These are phyloP conservation scores for Apiospora aurea DNA, from an alignment of 2,329 filamentous ascomycete genomes.

Conservation along the genomic window DNA sequence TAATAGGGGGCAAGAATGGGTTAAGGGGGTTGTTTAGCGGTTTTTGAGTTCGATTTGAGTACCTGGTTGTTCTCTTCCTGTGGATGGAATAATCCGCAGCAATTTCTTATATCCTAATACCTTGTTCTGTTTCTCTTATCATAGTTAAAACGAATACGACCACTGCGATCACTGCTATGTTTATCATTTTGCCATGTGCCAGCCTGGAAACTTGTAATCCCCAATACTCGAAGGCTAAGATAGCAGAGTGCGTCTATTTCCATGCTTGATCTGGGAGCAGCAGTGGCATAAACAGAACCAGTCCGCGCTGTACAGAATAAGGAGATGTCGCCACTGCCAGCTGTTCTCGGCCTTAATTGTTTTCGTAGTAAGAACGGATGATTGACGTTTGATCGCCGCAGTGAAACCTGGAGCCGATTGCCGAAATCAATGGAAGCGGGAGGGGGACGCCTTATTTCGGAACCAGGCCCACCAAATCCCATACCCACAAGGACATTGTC, in stretches of 20 bases:
- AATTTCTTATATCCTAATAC: slow-evolving; percentile 17
- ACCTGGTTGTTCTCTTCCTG: not conserved
- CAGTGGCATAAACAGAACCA: not conserved
- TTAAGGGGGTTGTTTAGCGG: not conserved
- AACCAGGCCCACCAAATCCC: not conserved
- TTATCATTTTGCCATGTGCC: too few relatives aligned
- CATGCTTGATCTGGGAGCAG: not conserved
- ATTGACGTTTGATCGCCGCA: slow-evolving; percentile 12
- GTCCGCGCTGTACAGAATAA: not conserved
- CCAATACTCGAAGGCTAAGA: not conserved
- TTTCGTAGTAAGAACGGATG: slow-evolving; percentile 1
- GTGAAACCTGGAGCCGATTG: slow-evolving; percentile 10
- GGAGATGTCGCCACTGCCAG: not conserved
- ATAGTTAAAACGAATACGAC: not conserved
- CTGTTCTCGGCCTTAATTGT: not conserved
- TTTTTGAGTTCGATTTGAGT: slow-evolving; percentile 3
- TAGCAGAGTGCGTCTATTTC: too few relatives aligned
- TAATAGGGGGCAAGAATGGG: not conserved
- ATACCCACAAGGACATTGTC: not conserved
- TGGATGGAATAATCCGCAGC: slow-evolving; percentile 1
- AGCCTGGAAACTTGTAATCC: not conserved
- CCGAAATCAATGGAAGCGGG: not conserved
- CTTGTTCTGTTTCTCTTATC: not conserved
- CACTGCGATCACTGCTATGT: not conserved
- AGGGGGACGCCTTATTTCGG: not conserved